Conservation (phyloP, 2,329 filamentous ascomycete species). For the Apiospora malaysiana region DNA sequence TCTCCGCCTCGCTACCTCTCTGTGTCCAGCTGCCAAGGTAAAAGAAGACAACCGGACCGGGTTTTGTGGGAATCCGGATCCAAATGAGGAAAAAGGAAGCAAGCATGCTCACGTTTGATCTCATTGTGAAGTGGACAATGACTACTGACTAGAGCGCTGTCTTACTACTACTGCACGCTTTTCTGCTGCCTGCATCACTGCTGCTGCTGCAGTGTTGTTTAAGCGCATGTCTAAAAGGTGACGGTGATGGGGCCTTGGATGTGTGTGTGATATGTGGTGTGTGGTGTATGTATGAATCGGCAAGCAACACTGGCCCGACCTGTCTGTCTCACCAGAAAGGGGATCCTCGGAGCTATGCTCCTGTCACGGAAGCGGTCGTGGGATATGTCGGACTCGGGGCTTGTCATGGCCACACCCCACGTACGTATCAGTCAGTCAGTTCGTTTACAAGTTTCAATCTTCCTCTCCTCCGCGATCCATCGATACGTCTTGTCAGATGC, state of each 20-base stretch:
- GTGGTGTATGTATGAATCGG: conserved; percentile 11
- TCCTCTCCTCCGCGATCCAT: not conserved
- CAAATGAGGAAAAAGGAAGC: not conserved
- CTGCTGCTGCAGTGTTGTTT: not conserved
- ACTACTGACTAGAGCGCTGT: not conserved
- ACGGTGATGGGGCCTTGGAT: not conserved
- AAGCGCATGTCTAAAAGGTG: not conserved
- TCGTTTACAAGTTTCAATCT: not conserved
- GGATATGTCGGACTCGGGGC: not conserved
- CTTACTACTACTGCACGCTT: conserved; percentile 6
- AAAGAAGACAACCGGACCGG: not conserved
- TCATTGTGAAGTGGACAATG: not conserved
- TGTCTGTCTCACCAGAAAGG: conserved; percentile 15
- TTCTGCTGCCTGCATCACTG: not conserved
- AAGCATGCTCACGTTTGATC: not conserved
- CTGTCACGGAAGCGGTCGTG: conserved; percentile 9
- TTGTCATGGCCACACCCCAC: not conserved
- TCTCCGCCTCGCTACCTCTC: not conserved
- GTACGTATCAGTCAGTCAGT: not conserved
- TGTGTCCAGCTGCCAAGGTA: not conserved
- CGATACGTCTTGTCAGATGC: not conserved
- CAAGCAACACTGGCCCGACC: conserved; percentile 7
- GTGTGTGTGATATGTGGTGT: not conserved
- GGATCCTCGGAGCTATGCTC: conserved; percentile 11
- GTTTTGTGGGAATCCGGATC: not conserved